phyloP scores from a whole-genome alignment of 805 yeast genomes.

The Metschnikowia anglica region DNA sequence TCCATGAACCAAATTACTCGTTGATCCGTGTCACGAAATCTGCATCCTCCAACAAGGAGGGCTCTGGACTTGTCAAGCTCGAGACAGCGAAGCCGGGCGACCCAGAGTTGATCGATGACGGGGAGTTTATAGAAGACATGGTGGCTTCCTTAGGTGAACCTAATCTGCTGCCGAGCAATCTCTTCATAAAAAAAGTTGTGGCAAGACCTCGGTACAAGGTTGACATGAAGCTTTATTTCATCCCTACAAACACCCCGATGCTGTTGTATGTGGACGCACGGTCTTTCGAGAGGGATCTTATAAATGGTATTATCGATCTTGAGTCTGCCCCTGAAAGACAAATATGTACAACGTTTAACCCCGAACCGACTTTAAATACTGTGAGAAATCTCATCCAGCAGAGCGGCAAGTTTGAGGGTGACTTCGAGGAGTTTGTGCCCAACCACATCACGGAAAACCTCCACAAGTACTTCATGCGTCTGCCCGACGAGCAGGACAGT shows the following conservation, averaged over 20 bases:
- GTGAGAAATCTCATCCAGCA: conserved; percentile 13
- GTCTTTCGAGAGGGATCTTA: conserved; percentile 51
- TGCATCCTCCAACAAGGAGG: conserved; percentile 51
- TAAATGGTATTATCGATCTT: conserved; percentile 48
- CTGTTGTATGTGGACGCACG: conserved; percentile 49
- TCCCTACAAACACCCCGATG: conserved; percentile 40
- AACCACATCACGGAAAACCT: conserved; percentile 18
- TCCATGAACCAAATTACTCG: conserved; percentile 43
- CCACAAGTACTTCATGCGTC: conserved; percentile 14
- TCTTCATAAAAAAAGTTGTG: conserved; percentile 54
- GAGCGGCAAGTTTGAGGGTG: conserved; percentile 9
- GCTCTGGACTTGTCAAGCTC: conserved; percentile 50
- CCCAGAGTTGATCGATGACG: conserved; percentile 49
- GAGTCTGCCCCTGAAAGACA: conserved; percentile 19
- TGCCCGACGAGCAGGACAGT: conserved; percentile 8
- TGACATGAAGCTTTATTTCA: conserved; percentile 59
- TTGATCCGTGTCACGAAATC: conserved; percentile 54
- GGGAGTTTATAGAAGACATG: conserved; percentile 40
- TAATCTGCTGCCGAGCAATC: conserved; percentile 46
- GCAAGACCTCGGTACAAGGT: conserved; percentile 64
- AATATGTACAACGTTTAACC: conserved; percentile 20
- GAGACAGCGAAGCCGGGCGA: conserved; percentile 59
- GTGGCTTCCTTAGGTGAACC: conserved; percentile 38
- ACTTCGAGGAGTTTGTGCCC: conserved; percentile 11
- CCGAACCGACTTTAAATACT: conserved; percentile 11